phyloP scores from a whole-genome alignment of 2,329 filamentous ascomycete species.

The Corynespora cassiicola region DNA sequence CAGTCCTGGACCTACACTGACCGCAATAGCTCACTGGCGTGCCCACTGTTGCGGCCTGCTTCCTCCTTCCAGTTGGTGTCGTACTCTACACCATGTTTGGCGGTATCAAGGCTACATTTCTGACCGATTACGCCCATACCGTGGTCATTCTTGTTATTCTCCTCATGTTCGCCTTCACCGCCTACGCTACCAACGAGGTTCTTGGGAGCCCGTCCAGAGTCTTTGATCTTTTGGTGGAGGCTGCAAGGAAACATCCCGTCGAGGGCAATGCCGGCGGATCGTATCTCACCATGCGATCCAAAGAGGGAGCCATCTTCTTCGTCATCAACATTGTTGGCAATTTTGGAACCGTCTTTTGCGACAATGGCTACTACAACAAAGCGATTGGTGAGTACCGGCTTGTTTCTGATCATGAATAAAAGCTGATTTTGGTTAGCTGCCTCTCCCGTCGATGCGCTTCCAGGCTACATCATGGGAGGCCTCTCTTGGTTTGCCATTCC shows the following conservation, averaged over 20 bases:
- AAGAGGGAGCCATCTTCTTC: conserved; percentile 86
- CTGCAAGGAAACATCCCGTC: conserved; percentile 74
- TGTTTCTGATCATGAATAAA: conserved; percentile 14
- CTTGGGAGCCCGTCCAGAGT: conserved; percentile 79
- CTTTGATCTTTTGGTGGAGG: conserved; percentile 77
- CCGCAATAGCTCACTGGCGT: conserved; percentile 71
- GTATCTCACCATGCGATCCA: conserved; percentile 85
- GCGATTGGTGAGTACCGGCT: conserved; percentile 65
- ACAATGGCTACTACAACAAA: conserved; percentile 91
- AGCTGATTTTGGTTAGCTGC: conserved; percentile 92
- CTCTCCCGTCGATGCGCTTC: conserved; percentile 81
- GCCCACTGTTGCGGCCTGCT: conserved; percentile 80
- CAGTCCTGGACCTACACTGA: conserved; percentile 44
- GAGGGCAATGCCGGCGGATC: conserved; percentile 80
- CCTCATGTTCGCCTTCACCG: conserved; percentile 81
- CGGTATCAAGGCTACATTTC: conserved; percentile 73
- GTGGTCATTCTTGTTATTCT: conserved; percentile 86
- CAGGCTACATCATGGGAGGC: conserved; percentile 86
- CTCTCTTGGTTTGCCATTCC: conserved; percentile 93
- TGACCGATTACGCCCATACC: conserved; percentile 87
- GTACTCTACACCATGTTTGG: conserved; percentile 77
- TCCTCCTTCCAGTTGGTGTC: conserved; percentile 80
- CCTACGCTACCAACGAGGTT: conserved; percentile 75
- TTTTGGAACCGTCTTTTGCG: conserved; percentile 83
- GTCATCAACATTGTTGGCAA: conserved; percentile 89